Conservation (phyloP, 345 rosid species). For the Reutealis trisperma region DNA sequence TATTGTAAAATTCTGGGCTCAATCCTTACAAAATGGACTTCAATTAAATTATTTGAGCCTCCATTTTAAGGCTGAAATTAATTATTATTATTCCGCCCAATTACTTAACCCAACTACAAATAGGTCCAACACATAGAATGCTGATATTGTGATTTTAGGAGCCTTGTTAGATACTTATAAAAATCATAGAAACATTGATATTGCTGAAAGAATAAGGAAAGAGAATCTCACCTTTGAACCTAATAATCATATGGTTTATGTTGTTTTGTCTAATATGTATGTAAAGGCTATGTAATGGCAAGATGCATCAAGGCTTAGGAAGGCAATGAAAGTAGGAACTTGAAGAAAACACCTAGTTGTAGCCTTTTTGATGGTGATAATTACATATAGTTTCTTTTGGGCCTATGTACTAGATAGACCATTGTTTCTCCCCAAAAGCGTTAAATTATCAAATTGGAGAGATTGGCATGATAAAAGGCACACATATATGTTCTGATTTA, state of each 20-base stretch:
- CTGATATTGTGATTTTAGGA: slow-evolving; percentile 33
- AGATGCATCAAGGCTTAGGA: slow-evolving; percentile 38
- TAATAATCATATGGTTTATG: slow-evolving; percentile 29
- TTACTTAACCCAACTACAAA: too few relatives aligned
- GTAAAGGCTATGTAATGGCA: slow-evolving; percentile 37
- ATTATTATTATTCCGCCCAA: too few relatives aligned
- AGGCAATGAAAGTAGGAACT: slow-evolving; percentile 30
- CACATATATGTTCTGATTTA: neutral
- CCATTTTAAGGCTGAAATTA: too few relatives aligned
- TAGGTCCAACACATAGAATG: too few relatives aligned
- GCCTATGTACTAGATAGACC: neutral
- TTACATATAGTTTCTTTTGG: neutral
- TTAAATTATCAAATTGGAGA: neutral
- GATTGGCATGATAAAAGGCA: neutral
- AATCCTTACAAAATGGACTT: too few relatives aligned
- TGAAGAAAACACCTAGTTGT: slow-evolving; percentile 38
- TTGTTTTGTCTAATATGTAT: slow-evolving; percentile 40
- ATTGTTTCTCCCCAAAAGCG: neutral
- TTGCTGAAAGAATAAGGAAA: slow-evolving; percentile 22
- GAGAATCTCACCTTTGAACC: slow-evolving; percentile 24
- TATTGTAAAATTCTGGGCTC: too few relatives aligned
- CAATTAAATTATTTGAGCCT: too few relatives aligned
- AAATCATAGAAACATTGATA: slow-evolving; percentile 22
- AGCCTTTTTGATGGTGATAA: slow-evolving; percentile 25
- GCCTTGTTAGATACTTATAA: slow-evolving; percentile 22